phyloP scores from a whole-genome alignment of 371 early-diverging fungal species.

The Apophysomyces ossiformis region DNA sequence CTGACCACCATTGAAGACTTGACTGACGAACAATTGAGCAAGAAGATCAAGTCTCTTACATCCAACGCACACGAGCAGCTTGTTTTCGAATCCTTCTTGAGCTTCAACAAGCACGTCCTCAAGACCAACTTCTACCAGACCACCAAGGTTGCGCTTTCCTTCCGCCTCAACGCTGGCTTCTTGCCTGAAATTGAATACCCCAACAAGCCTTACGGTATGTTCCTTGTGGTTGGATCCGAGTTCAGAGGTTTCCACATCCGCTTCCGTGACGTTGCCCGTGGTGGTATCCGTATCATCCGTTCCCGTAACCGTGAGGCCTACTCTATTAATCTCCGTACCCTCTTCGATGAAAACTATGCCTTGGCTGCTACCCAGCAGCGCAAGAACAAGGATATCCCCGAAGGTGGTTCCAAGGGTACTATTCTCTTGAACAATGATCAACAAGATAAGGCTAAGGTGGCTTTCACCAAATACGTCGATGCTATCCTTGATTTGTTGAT shows the following conservation, averaged over 20 bases:
- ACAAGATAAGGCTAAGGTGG: conserved; percentile 95
- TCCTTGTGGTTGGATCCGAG: conserved; percentile 96
- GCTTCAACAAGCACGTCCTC: conserved; percentile 95
- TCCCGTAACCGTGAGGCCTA: conserved; percentile 97
- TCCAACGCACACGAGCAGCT: conserved; percentile 93
- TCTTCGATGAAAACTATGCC: conserved; percentile 98
- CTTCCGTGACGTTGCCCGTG: conserved; percentile 97
- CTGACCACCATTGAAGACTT: conserved; percentile 81
- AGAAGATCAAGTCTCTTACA: conserved; percentile 85
- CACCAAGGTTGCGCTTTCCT: conserved; percentile 98
- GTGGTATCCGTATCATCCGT: conserved; percentile 97
- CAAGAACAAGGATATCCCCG: conserved; percentile 99
- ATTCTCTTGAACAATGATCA: conserved; percentile 91
- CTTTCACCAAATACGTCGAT: conserved; percentile 99
- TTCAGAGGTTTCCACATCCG: conserved; percentile 99
- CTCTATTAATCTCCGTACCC: conserved; percentile 92
- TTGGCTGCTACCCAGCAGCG: conserved; percentile 97
- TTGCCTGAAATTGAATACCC: conserved; percentile 96
- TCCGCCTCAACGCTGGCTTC: conserved; percentile 94
- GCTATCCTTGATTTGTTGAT: conserved; percentile 92
- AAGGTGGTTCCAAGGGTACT: conserved; percentile 98
- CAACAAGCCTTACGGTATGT: conserved; percentile 90
- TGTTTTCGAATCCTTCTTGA: conserved; percentile 94
- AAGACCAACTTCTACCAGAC: conserved; percentile 99
- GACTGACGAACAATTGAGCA: conserved; percentile 81